Conservation (phyloP, 2,329 filamentous ascomycete genomes). For the Penicillium janthinellum region DNA sequence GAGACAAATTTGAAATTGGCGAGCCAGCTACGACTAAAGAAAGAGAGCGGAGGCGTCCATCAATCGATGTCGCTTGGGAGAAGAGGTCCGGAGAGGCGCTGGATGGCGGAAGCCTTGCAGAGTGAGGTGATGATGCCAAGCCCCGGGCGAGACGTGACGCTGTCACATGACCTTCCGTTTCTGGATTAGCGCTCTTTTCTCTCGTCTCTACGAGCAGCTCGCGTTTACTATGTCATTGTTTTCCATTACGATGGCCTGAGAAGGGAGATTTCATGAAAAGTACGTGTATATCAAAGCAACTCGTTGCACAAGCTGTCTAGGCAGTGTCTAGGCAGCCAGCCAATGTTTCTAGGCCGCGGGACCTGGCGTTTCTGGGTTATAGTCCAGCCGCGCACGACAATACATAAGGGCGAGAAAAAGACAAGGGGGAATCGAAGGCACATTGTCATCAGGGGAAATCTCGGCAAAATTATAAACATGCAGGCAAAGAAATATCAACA, state of each 20-base stretch:
- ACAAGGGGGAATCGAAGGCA: slow-evolving; percentile 28
- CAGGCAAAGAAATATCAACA: slow-evolving; percentile 27
- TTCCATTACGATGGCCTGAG: not conserved
- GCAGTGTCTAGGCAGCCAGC: not conserved
- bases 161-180: slow-evolving; percentile 30
- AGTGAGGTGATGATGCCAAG: slow-evolving; percentile 46
- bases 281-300: not conserved
- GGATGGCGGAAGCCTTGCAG: slow-evolving; percentile 30
- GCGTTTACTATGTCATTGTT: not conserved
- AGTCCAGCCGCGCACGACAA: slow-evolving; percentile 7
- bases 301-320: slow-evolving; percentile 10
- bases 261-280: no score
- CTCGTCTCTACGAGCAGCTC: not conserved
- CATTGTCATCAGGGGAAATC: slow-evolving; percentile 27
- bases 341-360: not conserved
- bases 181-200: slow-evolving; percentile 15
- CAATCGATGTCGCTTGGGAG: slow-evolving; percentile 28
- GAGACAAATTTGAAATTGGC: slow-evolving; percentile 21
- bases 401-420: slow-evolving; percentile 7
- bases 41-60: slow-evolving; percentile 28
- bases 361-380: slow-evolving; percentile 9
- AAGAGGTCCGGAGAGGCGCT: slow-evolving; percentile 24
- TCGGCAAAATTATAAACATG: slow-evolving; percentile 26
- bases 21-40: slow-evolving; percentile 24
- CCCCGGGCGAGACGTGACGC: slow-evolving; percentile 31